These are phyloP conservation scores for Anethum foeniculum DNA, from an alignment of 140 eudicot genomes.

Conservation along the genomic window DNA sequence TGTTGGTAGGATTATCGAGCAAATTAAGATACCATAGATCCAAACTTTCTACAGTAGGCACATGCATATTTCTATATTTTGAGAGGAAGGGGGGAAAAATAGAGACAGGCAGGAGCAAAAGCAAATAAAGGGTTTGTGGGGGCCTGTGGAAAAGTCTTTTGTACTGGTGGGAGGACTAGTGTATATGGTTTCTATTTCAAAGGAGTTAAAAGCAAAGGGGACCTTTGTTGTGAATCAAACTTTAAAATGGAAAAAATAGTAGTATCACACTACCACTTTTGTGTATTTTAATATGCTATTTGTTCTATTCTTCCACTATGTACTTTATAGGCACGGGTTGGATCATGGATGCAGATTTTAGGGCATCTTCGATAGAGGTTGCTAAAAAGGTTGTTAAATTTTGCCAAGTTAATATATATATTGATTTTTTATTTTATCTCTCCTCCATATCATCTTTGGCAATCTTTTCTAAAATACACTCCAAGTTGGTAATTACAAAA, in stretches of 20 bases:
- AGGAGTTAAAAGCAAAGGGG: slow-evolving; percentile 16
- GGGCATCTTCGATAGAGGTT: no score
- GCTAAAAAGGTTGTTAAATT: no score
- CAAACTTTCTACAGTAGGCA: background rate
- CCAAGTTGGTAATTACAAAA: no score
- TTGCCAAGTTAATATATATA: no score
- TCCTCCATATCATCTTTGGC: no score
- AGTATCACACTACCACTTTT: slow-evolving; percentile 12
- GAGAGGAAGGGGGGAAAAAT: background rate
- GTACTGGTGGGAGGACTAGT: slow-evolving; percentile 9
- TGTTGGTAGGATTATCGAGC: background rate
- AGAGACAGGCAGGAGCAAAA: background rate
- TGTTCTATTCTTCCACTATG: background rate
- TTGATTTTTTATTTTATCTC: no score
- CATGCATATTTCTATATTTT: background rate
- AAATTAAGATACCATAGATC: background rate
- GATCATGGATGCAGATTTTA: no score
- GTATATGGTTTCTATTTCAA: slow-evolving; percentile 1
- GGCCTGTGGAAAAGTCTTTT: background rate
- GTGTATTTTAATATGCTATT: slow-evolving; percentile 10
- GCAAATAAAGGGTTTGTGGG: background rate
- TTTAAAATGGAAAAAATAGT: slow-evolving; percentile 16
- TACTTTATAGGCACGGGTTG: slow-evolving; percentile 17
- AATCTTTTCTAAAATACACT: no score
- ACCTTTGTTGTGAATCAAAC: slow-evolving; percentile 8